Evolutionary conservation across 805 yeast genomes (phyloP).

Genomic region (Tetrapisispora fleetii): DNA sequence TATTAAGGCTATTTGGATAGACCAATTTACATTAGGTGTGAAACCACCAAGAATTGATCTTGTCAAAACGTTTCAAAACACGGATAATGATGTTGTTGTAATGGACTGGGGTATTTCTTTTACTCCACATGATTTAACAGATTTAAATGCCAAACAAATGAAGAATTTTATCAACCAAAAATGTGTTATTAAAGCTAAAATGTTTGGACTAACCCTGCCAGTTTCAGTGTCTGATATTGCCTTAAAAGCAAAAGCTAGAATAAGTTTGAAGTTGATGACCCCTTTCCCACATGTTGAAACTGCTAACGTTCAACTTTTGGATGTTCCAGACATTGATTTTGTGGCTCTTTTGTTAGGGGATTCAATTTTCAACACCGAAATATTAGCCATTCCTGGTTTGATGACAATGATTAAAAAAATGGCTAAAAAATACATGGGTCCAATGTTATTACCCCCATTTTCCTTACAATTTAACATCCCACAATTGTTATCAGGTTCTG

Average conservation of each 20-base stretch:
- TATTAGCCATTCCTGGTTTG: slow-evolving; percentile 80
- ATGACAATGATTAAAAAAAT: slow-evolving; percentile 72
- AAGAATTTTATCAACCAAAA: slow-evolving; percentile 78
- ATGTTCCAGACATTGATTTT: slow-evolving; percentile 85
- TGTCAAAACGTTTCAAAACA: slow-evolving; percentile 82
- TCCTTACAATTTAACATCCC: slow-evolving; percentile 90
- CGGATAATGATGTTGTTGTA: slow-evolving; percentile 86
- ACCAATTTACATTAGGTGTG: slow-evolving; percentile 83
- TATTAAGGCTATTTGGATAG: slow-evolving; percentile 74
- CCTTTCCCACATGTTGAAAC: slow-evolving; percentile 92
- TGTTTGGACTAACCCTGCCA: slow-evolving; percentile 81
- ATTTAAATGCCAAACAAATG: slow-evolving; percentile 74
- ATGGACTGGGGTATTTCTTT: slow-evolving; percentile 96
- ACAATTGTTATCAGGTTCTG: slow-evolving; percentile 80
- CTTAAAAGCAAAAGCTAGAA: slow-evolving; percentile 62
- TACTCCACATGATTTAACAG: slow-evolving; percentile 83
- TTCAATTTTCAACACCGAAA: slow-evolving; percentile 76
- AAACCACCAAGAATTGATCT: slow-evolving; percentile 90
- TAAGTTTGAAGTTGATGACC: slow-evolving; percentile 81
- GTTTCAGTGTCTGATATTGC: slow-evolving; percentile 72
- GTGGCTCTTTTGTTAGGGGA: slow-evolving; percentile 66
- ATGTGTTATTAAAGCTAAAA: slow-evolving; percentile 60
- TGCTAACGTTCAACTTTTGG: slow-evolving; percentile 72
- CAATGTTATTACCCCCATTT: slow-evolving; percentile 79
- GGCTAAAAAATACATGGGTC: slow-evolving; percentile 80